Base-by-base conservation (phyloP, 2,329 filamentous ascomycete genomes). In the Phaeophleospora eucalypticola region DNA sequence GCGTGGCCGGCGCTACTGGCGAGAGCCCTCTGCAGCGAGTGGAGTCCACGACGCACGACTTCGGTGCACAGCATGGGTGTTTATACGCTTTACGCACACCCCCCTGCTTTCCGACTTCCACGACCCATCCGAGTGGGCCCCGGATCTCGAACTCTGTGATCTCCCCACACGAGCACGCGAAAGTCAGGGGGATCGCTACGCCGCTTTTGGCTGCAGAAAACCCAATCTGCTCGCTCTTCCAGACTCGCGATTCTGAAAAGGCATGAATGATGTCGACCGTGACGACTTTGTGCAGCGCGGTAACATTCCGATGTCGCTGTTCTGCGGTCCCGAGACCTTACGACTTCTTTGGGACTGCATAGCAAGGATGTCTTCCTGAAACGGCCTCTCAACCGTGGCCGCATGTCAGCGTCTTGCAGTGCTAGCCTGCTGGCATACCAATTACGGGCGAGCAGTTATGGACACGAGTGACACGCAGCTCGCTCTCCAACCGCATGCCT, bases 1-100 rank as follows among this genome's bases (percentile, higher is more conserved):
- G 52, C n/a, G 48, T 38, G 40, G 36, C 52, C 52, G 48, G 17
- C 33, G 38, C 48, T 48, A 49, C 36, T 32, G 49, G 45, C 40
- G 38, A 43, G 36, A 10, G 12, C 18, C 41, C 20, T 32, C 32
- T 12, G 36, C 34, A 37, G 32, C 16, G 6, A 14, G 34, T 43
- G 44, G 36, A 37, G 43, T 33, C 20, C 24, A 29, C 6, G 24
- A 29, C 24, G 24, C 12, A 29, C 6, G 24, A 29, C 7, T 29
- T 6, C 24, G 24, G 24, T 29, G 24, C 24, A 12, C 12, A 12
- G 12, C 24, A 29, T 29, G 24, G 24, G 24, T 29, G 24, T 29
- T 12, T n/a, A 27, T 10, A 21, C 14, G 4, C 17, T 41, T n/a
- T 42, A 20, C 40, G 27, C 40, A 27, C 27, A 16, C 32, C 19